phyloP scores from a whole-genome alignment of 768 basidiomycete species.

The Lyophyllum decastes region DNA sequence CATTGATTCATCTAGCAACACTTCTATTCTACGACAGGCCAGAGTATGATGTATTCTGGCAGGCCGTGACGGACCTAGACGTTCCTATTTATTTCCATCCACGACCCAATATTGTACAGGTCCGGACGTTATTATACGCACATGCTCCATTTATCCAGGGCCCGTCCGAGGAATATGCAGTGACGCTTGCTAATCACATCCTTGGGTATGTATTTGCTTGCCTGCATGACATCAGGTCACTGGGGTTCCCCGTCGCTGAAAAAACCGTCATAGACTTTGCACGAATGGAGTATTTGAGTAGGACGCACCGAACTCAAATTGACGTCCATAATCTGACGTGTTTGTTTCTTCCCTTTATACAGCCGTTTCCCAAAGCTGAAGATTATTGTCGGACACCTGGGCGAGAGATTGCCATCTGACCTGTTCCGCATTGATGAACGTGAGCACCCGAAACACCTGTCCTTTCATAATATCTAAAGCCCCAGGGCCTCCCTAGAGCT shows the following conservation, averaged over 20 bases:
- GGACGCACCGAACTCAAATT: neutral
- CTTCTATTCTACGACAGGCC: constrained; percentile 39
- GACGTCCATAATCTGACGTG: neutral
- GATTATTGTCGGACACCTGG: constrained; percentile 44
- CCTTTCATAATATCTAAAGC: neutral
- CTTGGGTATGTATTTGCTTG: constrained; percentile 28
- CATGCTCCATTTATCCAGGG: constrained; percentile 36
- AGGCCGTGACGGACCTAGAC: constrained; percentile 35
- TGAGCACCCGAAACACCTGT: constrained; percentile 16
- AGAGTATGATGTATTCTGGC: constrained; percentile 40
- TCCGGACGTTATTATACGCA: constrained; percentile 25
- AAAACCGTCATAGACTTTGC: constrained; percentile 23
- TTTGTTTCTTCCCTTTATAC: neutral
- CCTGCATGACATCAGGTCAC: neutral
- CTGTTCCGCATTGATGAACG: constrained; percentile 40
- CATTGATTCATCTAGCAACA: constrained; percentile 24
- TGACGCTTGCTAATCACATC: constrained; percentile 40
- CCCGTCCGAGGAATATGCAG: constrained; percentile 39
- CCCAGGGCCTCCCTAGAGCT: constrained; percentile 26
- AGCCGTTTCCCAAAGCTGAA: constrained; percentile 44
- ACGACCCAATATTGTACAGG: constrained; percentile 27
- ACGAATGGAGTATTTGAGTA: constrained; percentile 43
- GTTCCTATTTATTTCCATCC: constrained; percentile 43
- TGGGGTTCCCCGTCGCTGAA: neutral
- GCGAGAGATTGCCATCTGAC: constrained; percentile 44